Evolutionary conservation across 306 rosid species (phyloP).

Genomic region (Corylus heterophylla): DNA sequence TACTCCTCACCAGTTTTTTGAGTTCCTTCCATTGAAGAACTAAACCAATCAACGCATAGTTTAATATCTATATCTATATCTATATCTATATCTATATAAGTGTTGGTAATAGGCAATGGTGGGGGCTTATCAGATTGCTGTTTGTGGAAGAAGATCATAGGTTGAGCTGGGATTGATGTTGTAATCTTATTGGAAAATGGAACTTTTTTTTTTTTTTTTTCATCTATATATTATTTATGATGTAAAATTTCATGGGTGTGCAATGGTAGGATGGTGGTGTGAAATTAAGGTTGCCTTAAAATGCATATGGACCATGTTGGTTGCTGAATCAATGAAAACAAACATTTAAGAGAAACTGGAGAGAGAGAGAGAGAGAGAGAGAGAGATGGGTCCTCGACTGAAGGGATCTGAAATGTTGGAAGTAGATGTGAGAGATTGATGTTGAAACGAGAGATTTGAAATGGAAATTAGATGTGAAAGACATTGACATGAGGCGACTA

Average conservation of each 20-base stretch:
- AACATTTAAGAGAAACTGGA: conserved; percentile 27
- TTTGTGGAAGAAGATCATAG: no score
- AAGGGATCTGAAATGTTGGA: conserved; percentile 34
- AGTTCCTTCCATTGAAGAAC: conserved; percentile 77
- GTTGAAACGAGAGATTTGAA: conserved; percentile 40
- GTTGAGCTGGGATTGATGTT: neutral
- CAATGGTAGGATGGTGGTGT: conserved; percentile 35
- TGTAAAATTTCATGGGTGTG: conserved; percentile 53
- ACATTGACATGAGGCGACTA: conserved; percentile 63
- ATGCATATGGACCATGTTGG: conserved; percentile 71
- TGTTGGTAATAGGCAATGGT: no score
- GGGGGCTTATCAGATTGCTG: no score
- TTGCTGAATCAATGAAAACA: conserved; percentile 39
- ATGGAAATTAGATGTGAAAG: conserved; percentile 48
- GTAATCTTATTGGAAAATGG: conserved; percentile 42
- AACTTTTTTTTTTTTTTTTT: neutral
- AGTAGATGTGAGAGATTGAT: conserved; percentile 47
- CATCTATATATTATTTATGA: conserved; percentile 25
- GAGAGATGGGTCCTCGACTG: conserved; percentile 13
- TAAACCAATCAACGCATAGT: neutral
- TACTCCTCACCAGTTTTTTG: conserved; percentile 58
- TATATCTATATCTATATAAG: no score
- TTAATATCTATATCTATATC: no score
- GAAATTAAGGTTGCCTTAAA: conserved; percentile 55
- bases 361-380: conserved; percentile 13